phyloP scores from a whole-genome alignment of 2,329 filamentous ascomycete species.

The Colletotrichum coccodes region DNA sequence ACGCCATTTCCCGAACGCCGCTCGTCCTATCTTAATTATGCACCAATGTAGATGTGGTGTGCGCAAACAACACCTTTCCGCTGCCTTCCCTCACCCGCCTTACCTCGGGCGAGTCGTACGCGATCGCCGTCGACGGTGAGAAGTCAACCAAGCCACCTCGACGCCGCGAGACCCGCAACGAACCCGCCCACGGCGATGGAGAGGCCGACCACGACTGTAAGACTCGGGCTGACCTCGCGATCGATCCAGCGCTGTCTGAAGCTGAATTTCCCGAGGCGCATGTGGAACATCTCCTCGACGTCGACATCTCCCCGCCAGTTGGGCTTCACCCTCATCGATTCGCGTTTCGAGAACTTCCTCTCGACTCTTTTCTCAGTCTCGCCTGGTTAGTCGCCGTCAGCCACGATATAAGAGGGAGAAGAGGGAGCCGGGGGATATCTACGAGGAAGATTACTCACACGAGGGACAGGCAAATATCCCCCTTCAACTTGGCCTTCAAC shows the following conservation, averaged over 20 bases:
- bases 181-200: conserved; percentile 38
- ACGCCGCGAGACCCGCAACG: conserved; percentile 26
- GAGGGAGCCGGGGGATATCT: not conserved
- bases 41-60: no score
- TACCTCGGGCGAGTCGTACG: not conserved
- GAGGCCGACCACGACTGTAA: conserved; percentile 37
- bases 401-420: not conserved
- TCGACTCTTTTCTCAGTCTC: conserved; percentile 28
- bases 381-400: conserved; percentile 15
- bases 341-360: conserved; percentile 17
- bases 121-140: not conserved
- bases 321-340: conserved; percentile 20
- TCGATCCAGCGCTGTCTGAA: conserved; percentile 45
- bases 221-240: conserved; percentile 37
- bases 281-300: conserved; percentile 43
- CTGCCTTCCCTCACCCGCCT: not conserved
- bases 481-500: conserved; percentile 80
- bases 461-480: conserved; percentile 77
- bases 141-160: conserved; percentile 12
- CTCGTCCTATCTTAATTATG: no score
- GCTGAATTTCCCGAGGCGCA: conserved; percentile 44
- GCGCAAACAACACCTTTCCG: no score
- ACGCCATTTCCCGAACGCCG: not conserved
- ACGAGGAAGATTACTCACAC: conserved; percentile 59
- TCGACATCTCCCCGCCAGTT: conserved; percentile 20